Conservation (phyloP, 164 flowering plant genomes). For the Vitis rupestris region DNA sequence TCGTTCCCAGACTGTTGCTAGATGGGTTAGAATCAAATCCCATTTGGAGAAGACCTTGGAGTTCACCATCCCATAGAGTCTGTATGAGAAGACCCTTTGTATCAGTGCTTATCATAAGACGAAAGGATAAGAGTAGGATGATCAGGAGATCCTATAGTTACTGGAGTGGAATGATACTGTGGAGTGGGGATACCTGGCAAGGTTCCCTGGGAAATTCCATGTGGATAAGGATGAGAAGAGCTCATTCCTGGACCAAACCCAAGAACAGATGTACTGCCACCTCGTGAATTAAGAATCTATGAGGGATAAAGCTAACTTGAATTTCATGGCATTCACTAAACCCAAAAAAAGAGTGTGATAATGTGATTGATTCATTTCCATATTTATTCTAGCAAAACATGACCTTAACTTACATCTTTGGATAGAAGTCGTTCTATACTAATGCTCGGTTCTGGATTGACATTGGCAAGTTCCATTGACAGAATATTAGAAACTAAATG, state of each 20-base stretch:
- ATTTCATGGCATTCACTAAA: too few relatives aligned
- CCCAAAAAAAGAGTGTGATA: too few relatives aligned
- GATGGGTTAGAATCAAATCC: slow-evolving; percentile 55
- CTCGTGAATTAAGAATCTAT: slow-evolving; percentile 59
- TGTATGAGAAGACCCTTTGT: slow-evolving; percentile 11
- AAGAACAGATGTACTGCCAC: slow-evolving; percentile 34
- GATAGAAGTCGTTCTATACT: slow-evolving; percentile 68
- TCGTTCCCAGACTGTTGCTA: slow-evolving; percentile 43
- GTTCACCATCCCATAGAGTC: slow-evolving; percentile 58
- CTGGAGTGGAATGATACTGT: slow-evolving; percentile 56
- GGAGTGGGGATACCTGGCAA: slow-evolving; percentile 36
- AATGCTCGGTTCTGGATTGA: slow-evolving; percentile 76
- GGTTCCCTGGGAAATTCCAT: slow-evolving; percentile 31
- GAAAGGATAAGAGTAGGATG: not conserved
- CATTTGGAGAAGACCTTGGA: slow-evolving; percentile 67
- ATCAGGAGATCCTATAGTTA: slow-evolving; percentile 9
- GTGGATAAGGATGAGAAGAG: slow-evolving; percentile 41
- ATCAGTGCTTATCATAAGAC: slow-evolving; percentile 4
- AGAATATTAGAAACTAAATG: slow-evolving; percentile 20
- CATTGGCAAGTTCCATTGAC: slow-evolving; percentile 93
- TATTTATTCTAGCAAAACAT: too few relatives aligned
- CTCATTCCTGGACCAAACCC: slow-evolving; percentile 47
- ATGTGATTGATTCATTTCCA: too few relatives aligned
- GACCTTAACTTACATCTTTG: slow-evolving; percentile 64
- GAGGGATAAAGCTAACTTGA: too few relatives aligned